phyloP scores from a whole-genome alignment of 345 rosid species.

The Diplotaxis tenuifolia region DNA sequence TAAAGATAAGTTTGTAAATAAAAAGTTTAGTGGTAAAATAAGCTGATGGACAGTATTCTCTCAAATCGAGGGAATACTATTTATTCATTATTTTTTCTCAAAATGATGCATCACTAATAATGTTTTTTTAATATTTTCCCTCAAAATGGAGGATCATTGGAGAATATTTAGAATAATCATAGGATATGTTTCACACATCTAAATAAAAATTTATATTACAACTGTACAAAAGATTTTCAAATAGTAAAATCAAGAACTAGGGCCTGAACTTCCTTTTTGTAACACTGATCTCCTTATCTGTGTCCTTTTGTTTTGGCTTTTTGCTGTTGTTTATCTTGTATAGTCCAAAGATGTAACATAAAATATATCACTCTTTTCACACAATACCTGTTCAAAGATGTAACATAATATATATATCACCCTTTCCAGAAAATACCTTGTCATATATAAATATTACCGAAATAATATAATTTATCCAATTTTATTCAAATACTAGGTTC shows the following conservation, averaged over 20 bases:
- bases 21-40: no score
- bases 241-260: slow-evolving; percentile 26
- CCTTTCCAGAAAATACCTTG: background rate
- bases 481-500: background rate
- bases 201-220: slow-evolving; percentile 1
- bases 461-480: background rate
- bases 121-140: no score
- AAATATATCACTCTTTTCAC: background rate
- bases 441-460: background rate
- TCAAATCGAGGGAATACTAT: no score
- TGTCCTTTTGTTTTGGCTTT: slow-evolving; percentile 23
- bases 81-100: no score
- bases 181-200: slow-evolving; percentile 13
- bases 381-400: background rate
- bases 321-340: slow-evolving; percentile 20
- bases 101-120: no score
- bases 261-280: slow-evolving; percentile 13
- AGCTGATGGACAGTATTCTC: no score
- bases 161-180: background rate
- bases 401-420: background rate
- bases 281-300: slow-evolving; percentile 25
- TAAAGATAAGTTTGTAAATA: no score
- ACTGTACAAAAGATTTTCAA: slow-evolving; percentile 7
- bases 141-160: no score
- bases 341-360: background rate